phyloP scores from a whole-genome alignment of 164 flowering plant genomes.

The Nelumbo lutea region DNA sequence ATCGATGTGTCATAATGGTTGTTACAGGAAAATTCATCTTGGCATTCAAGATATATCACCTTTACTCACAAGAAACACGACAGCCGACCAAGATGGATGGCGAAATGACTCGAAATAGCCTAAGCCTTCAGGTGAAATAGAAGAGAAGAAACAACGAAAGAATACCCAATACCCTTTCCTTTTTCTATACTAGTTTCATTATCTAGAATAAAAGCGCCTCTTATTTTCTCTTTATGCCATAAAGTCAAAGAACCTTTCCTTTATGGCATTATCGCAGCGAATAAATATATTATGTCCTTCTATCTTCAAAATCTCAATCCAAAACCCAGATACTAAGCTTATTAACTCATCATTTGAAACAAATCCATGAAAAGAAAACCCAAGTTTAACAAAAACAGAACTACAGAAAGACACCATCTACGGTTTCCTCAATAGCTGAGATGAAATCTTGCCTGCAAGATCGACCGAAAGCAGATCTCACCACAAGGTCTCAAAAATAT shows the following conservation, averaged over 20 bases:
- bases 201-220: too few species aligned
- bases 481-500: not conserved
- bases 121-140: not conserved
- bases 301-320: too few species aligned
- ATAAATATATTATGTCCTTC: too few species aligned
- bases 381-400: too few species aligned
- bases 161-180: not conserved
- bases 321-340: too few species aligned
- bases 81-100: slow-evolving; percentile 11
- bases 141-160: not conserved
- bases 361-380: too few species aligned
- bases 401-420: not conserved
- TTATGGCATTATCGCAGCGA: too few species aligned
- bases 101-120: slow-evolving; percentile 1
- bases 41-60: slow-evolving; percentile 21
- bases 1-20: not conserved
- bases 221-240: too few species aligned
- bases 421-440: not conserved
- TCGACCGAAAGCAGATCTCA: slow-evolving; percentile 1
- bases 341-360: too few species aligned
- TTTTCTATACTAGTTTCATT: not conserved
- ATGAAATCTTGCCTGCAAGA: not conserved
- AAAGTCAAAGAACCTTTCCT: too few species aligned
- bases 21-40: slow-evolving; percentile 12
- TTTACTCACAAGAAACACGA: slow-evolving; percentile 9